phyloP scores from a whole-genome alignment of 1,284 basidiomycete genomes.

The Leccinum subrobustum region DNA sequence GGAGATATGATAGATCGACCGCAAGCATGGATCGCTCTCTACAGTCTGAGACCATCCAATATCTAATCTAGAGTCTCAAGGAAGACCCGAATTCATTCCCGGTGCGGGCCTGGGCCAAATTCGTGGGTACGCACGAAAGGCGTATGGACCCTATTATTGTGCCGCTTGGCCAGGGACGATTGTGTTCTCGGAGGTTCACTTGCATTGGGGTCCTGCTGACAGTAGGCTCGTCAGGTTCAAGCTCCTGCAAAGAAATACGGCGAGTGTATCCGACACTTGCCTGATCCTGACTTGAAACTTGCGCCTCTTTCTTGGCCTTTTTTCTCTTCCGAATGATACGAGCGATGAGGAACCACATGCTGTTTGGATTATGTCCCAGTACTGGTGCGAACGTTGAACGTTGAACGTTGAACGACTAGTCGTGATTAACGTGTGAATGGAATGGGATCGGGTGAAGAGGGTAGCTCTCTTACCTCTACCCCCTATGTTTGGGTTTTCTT shows the following conservation, averaged over 20 bases:
- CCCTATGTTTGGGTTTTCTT: too few species aligned
- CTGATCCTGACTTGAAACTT: not conserved
- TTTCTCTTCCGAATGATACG: constrained; percentile 8
- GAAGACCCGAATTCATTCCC: not conserved
- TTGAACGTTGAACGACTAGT: not conserved
- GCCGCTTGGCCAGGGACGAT: not conserved
- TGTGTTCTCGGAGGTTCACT: not conserved
- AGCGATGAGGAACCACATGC: constrained; percentile 12
- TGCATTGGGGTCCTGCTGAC: not conserved
- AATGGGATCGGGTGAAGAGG: not conserved
- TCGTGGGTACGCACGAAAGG: not conserved
- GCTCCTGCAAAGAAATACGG: not conserved
- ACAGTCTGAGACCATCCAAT: not conserved
- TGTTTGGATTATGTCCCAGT: not conserved
- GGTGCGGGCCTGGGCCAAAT: not conserved
- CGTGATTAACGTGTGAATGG: not conserved
- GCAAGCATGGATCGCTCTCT: too few species aligned
- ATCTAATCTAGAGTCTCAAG: not conserved
- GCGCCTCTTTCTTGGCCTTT: not conserved
- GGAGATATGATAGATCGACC: too few species aligned
- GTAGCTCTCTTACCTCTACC: too few species aligned
- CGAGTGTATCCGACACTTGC: not conserved
- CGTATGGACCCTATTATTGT: not conserved
- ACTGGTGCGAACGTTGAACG: too few species aligned
- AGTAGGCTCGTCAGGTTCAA: not conserved